Evolutionary conservation across 83 land plant genomes (phyloP).

Genomic region (Larix sibirica): DNA sequence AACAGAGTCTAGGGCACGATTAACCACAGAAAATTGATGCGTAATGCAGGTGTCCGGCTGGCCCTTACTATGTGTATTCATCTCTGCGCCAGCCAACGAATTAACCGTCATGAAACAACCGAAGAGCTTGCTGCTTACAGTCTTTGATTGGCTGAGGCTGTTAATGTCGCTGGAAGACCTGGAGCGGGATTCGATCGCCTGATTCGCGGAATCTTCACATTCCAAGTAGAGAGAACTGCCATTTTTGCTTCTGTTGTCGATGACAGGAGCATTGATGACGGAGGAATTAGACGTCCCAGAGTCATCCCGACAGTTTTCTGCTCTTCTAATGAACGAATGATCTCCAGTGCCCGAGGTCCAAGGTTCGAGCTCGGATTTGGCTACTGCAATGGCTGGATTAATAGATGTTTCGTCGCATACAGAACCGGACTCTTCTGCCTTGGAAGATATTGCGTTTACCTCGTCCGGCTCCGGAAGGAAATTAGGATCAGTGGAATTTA

Average conservation of each 20-base stretch:
- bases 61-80: neutral
- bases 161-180: neutral
- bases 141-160: neutral
- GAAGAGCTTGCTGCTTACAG: neutral
- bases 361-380: neutral
- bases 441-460: neutral
- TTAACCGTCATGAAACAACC: neutral
- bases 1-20: neutral
- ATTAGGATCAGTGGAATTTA: neutral
- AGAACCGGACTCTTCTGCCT: slow-evolving; percentile 4
- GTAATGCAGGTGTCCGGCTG: neutral
- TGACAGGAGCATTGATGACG: slow-evolving; percentile 30
- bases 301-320: slow-evolving; percentile 22
- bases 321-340: neutral
- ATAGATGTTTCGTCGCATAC: neutral
- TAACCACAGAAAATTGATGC: neutral
- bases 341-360: neutral
- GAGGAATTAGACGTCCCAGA: slow-evolving; percentile 61
- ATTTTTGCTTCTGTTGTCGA: neutral
- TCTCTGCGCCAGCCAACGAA: too few species aligned
- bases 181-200: neutral
- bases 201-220: neutral
- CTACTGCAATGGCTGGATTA: neutral
- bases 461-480: neutral
- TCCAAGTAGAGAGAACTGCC: neutral